Percentiles rank a stretch among this genome's conserved stretches.
phyloP scores from a whole-genome alignment of 1,139 yeast species.

The Taiozyma onychis region DNA sequence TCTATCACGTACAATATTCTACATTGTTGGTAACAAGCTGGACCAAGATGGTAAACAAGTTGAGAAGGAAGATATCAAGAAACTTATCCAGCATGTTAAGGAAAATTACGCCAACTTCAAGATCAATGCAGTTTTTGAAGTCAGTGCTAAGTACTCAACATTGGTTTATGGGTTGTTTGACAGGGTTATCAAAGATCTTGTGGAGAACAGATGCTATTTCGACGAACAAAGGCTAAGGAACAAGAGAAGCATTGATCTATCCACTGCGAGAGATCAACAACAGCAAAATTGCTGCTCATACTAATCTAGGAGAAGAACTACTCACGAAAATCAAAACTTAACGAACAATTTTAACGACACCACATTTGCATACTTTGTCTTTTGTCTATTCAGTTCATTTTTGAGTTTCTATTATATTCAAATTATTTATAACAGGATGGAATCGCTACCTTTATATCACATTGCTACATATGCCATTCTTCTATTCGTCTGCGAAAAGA shows the following conservation, averaged over 20 bases:
- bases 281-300: conserved; percentile 22
- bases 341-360: neutral
- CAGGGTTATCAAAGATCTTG: conserved; percentile 20
- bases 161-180: conserved; percentile 23
- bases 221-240: conserved; percentile 21
- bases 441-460: neutral
- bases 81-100: conserved; percentile 17
- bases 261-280: conserved; percentile 20
- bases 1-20: conserved; percentile 27
- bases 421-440: neutral
- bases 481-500: neutral
- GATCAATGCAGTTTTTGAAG: conserved; percentile 29
- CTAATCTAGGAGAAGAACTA: conserved; percentile 3
- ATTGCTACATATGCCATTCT: neutral
- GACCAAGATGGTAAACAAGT: conserved; percentile 27
- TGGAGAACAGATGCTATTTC: conserved; percentile 23
- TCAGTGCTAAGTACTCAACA: conserved; percentile 26
- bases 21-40: conserved; percentile 38
- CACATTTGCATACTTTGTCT: conserved; percentile 1
- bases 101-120: conserved; percentile 18
- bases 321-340: neutral
- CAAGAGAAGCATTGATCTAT: conserved; percentile 23
- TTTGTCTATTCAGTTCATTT: neutral
- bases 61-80: conserved; percentile 22
- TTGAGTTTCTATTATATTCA: neutral